Evolutionary conservation across 495 filamentous ascomycete genomes (phyloP).

Genomic region (Oidiodendron maius): DNA sequence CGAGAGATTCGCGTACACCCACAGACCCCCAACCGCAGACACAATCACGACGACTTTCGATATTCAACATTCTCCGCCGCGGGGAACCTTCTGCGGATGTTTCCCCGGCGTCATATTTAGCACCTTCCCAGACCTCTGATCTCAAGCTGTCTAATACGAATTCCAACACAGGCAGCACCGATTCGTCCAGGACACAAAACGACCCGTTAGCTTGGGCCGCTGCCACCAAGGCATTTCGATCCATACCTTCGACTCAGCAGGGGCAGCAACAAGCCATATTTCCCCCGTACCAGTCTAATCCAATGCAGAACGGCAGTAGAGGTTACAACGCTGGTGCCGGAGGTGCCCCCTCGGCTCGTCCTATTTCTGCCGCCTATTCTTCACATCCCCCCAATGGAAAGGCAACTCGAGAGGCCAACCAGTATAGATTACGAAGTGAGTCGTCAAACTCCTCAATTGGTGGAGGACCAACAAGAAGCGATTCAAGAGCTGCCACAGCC

Average conservation of each 20-base stretch:
- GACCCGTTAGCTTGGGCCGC: slow-evolving; percentile 16
- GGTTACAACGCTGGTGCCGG: slow-evolving; percentile 18
- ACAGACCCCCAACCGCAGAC: slow-evolving; percentile 65
- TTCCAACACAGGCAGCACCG: slow-evolving; percentile 10
- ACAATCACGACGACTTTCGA: slow-evolving; percentile 22
- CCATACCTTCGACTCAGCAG: slow-evolving; percentile 35
- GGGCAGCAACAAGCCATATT: slow-evolving; percentile 42
- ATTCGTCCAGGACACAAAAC: slow-evolving; percentile 9
- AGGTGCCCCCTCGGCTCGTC: slow-evolving; percentile 35
- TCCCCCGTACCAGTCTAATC: slow-evolving; percentile 29
- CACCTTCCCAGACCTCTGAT: slow-evolving; percentile 14
- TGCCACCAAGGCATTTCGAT: slow-evolving; percentile 25
- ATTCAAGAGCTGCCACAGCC: slow-evolving; percentile 55
- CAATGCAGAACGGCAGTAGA: slow-evolving; percentile 23
- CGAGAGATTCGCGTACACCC: slow-evolving; percentile 58
- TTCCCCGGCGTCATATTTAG: slow-evolving; percentile 7
- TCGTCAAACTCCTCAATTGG: slow-evolving; percentile 57
- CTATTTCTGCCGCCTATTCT: slow-evolving; percentile 50
- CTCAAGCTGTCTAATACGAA: slow-evolving; percentile 5
- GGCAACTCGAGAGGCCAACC: slow-evolving; percentile 39
- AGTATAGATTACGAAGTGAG: slow-evolving; percentile 56
- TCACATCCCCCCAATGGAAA: slow-evolving; percentile 29
- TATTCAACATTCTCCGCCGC: slow-evolving; percentile 25
- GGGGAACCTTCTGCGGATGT: slow-evolving; percentile 14
- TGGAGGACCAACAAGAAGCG: slow-evolving; percentile 47